Evolutionary conservation across 106 monocot species (phyloP).

Genomic region (Dendrobium catenatum): DNA sequence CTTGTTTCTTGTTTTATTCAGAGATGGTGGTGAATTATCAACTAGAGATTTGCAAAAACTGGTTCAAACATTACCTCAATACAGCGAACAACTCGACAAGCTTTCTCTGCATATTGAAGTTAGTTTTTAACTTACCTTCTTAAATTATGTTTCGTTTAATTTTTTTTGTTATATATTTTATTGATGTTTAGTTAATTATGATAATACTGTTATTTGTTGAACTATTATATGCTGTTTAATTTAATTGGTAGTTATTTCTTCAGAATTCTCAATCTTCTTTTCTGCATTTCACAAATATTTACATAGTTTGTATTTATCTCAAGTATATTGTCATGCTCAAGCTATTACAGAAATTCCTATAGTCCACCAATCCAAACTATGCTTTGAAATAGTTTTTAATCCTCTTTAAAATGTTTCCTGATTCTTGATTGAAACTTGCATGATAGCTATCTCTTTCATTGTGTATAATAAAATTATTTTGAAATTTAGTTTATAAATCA

Average conservation of each 20-base stretch:
- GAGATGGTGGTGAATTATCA: constrained; percentile 12
- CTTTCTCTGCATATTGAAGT: constrained; percentile 14
- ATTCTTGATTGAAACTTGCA: no score
- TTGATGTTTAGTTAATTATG: not conserved
- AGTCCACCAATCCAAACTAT: no score
- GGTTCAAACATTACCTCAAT: constrained; percentile 18
- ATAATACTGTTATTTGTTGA: not conserved
- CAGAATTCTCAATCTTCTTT: not conserved
- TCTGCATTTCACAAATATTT: not conserved
- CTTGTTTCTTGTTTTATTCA: constrained; percentile 1
- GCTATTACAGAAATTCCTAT: not conserved
- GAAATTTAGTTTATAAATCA: no score
- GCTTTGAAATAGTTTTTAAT: no score
- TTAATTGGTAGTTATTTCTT: not conserved
- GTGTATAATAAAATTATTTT: no score
- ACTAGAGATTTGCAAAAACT: constrained; percentile 20
- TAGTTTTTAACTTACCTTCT: not conserved
- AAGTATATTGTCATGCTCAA: not conserved
- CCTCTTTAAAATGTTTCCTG: not conserved
- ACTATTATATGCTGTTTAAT: not conserved
- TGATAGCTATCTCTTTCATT: no score
- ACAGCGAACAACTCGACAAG: constrained; percentile 12
- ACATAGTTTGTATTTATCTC: not conserved
- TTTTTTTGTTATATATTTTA: not conserved
- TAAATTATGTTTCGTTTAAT: not conserved